Conservation (phyloP, 768 basidiomycete genomes). For the Pisolithus marmoratus region DNA sequence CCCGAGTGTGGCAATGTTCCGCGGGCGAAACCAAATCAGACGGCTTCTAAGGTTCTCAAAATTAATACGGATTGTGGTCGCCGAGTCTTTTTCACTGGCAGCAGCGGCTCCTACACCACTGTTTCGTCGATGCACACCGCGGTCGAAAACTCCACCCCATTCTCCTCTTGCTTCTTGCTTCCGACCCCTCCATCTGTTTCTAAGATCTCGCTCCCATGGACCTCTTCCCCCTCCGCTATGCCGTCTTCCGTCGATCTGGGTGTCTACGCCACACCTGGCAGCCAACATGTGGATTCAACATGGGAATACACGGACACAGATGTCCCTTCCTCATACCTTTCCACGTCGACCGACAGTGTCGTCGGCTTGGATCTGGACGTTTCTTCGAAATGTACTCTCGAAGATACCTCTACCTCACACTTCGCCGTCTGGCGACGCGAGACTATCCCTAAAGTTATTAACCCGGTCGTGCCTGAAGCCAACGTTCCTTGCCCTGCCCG, state of each 20-base stretch:
- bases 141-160: conserved; percentile 54
- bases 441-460: conserved; percentile 19
- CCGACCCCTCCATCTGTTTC: conserved; percentile 39
- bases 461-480: conserved; percentile 14
- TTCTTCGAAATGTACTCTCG: conserved; percentile 26
- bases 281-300: conserved; percentile 46
- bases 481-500: neutral
- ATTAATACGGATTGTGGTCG: conserved; percentile 50
- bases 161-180: conserved; percentile 53
- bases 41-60: conserved; percentile 42
- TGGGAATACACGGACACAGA: conserved; percentile 46
- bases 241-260: conserved; percentile 35
- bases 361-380: conserved; percentile 27
- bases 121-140: conserved; percentile 73
- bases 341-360: conserved; percentile 32
- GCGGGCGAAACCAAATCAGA: conserved; percentile 30
- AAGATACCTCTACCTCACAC: conserved; percentile 26
- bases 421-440: conserved; percentile 30
- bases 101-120: conserved; percentile 39
- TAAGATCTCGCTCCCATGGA: conserved; percentile 30
- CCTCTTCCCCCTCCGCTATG: conserved; percentile 23
- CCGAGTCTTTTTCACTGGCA: conserved; percentile 32
- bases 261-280: conserved; percentile 37
- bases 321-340: conserved; percentile 44
- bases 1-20: conserved; percentile 46